Percentiles rank a stretch among this genome's conserved stretches.
These are phyloP conservation scores for Diplotaxis tenuifolia DNA, from an alignment of 345 rosid genomes.

Conservation along the genomic window DNA sequence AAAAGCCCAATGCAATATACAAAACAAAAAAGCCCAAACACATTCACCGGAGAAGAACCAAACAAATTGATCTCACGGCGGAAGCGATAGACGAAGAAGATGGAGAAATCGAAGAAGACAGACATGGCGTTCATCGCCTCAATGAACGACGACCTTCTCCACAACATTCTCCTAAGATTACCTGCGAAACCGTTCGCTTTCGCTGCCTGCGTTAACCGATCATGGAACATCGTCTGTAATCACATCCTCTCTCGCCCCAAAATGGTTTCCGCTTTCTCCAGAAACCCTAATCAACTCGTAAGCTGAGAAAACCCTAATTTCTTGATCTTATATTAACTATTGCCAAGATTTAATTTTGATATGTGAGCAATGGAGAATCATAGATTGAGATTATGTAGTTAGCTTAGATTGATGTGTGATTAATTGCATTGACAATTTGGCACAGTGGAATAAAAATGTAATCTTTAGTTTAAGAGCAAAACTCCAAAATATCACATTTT, in stretches of 20 bases:
- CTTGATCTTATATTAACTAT: too few species aligned
- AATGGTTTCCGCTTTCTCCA: conserved; percentile 29
- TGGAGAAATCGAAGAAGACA: conserved; percentile 27
- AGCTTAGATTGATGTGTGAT: too few species aligned
- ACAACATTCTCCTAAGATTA: conserved; percentile 27
- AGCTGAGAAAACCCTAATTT: conserved; percentile 9
- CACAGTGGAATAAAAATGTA: not conserved
- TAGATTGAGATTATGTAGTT: not conserved
- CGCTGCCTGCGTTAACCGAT: conserved; percentile 37
- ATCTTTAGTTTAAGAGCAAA: too few species aligned
- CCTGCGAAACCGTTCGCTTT: conserved; percentile 36
- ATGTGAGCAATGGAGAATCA: not conserved
- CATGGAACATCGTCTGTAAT: conserved; percentile 32
- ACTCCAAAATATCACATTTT: too few species aligned
- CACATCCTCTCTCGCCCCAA: conserved; percentile 32
- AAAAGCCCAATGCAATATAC: not conserved
- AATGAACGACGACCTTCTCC: conserved; percentile 30
- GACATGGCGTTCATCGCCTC: conserved; percentile 12
- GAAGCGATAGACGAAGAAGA: conserved; percentile 16
- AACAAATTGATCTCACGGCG: not conserved
- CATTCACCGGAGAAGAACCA: conserved; percentile 10
- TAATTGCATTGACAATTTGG: not conserved
- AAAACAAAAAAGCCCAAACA: not conserved
- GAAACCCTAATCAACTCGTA: conserved; percentile 14
- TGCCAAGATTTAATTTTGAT: not conserved